These are phyloP conservation scores for Pyrenochaeta sp. DNA, from an alignment of 2,329 filamentous ascomycete species.

Conservation along the genomic window DNA sequence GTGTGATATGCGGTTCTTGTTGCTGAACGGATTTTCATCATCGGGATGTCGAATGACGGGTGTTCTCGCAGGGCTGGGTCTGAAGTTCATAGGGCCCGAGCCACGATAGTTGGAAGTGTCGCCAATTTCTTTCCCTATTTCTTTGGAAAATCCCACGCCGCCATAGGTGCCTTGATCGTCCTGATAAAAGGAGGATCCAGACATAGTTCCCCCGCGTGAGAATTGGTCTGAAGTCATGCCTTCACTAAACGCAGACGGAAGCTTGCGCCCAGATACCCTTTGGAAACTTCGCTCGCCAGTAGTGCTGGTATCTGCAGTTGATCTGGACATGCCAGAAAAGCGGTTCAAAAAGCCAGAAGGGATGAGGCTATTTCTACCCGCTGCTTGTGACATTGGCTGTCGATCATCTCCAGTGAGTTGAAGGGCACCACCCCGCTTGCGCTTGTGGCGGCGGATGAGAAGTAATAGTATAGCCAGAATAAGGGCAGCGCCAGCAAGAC, in stretches of 20 bases:
- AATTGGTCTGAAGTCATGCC: conserved; percentile 54
- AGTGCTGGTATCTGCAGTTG: conserved; percentile 45
- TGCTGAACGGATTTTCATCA: conserved; percentile 34
- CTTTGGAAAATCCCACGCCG: conserved; percentile 28
- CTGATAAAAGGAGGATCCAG: conserved; percentile 54
- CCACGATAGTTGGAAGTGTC: conserved; percentile 25
- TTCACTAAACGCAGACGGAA: conserved; percentile 57
- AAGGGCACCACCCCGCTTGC: conserved; percentile 37
- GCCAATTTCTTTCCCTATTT: conserved; percentile 39
- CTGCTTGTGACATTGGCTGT: conserved; percentile 48
- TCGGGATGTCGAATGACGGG: conserved; percentile 62
- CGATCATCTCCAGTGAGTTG: conserved; percentile 39
- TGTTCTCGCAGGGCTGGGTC: conserved; percentile 69
- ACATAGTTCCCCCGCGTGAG: conserved; percentile 38
- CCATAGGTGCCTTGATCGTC: conserved; percentile 54
- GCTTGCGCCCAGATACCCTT: conserved; percentile 57
- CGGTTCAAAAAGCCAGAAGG: conserved; percentile 49
- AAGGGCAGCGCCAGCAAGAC: conserved; percentile 64
- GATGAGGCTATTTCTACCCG: conserved; percentile 49
- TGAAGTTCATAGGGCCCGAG: conserved; percentile 33
- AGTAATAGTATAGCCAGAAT: conserved; percentile 60
- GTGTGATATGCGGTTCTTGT: conserved; percentile 25
- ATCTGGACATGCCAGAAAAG: conserved; percentile 49
- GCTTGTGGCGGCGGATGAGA: conserved; percentile 61
- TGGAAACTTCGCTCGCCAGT: conserved; percentile 55